A percentile compares a stretch with the other conserved stretches of the same genome.
These are phyloP conservation scores for Metschnikowia anglica DNA, from an alignment of 805 yeast species.

Conservation along the genomic window DNA sequence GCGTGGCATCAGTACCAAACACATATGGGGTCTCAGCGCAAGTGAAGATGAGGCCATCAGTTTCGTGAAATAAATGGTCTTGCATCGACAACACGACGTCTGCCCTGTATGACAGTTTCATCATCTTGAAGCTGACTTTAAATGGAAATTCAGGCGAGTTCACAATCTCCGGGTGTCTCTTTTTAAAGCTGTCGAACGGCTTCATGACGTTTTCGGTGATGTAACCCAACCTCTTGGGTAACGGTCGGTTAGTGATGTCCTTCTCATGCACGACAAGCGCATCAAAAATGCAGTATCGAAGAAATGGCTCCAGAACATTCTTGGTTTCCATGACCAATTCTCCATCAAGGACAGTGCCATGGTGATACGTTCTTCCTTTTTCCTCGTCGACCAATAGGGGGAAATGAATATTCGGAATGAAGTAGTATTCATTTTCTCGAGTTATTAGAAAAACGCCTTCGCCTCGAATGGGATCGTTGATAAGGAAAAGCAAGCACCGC, in stretches of 20 bases:
- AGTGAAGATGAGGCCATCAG: slow-evolving; percentile 93
- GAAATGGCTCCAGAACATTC: slow-evolving; percentile 49
- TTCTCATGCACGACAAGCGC: slow-evolving; percentile 82
- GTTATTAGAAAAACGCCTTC: slow-evolving; percentile 90
- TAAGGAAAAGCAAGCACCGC: slow-evolving; percentile 71
- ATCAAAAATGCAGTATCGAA: slow-evolving; percentile 86
- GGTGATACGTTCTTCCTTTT: slow-evolving; percentile 61
- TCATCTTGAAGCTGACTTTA: slow-evolving; percentile 79
- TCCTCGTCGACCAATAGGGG: slow-evolving; percentile 52
- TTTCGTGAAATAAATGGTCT: slow-evolving; percentile 75
- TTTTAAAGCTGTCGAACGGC: slow-evolving; percentile 75
- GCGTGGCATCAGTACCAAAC: slow-evolving; percentile 82
- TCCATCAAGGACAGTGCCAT: slow-evolving; percentile 90
- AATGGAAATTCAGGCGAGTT: slow-evolving; percentile 69
- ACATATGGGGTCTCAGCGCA: slow-evolving; percentile 85
- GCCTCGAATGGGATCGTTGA: slow-evolving; percentile 67
- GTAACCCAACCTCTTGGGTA: slow-evolving; percentile 84
- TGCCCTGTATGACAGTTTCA: slow-evolving; percentile 81
- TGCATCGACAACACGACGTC: slow-evolving; percentile 70
- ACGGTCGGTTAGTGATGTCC: slow-evolving; percentile 63
- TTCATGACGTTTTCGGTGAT: slow-evolving; percentile 75
- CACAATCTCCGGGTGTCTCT: slow-evolving; percentile 69
- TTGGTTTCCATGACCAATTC: slow-evolving; percentile 79
- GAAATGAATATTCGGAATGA: slow-evolving; percentile 81
- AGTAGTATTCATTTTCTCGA: slow-evolving; percentile 81